phyloP scores from a whole-genome alignment of 352 stramenopile genomes.

The Phytophthora brassicae region DNA sequence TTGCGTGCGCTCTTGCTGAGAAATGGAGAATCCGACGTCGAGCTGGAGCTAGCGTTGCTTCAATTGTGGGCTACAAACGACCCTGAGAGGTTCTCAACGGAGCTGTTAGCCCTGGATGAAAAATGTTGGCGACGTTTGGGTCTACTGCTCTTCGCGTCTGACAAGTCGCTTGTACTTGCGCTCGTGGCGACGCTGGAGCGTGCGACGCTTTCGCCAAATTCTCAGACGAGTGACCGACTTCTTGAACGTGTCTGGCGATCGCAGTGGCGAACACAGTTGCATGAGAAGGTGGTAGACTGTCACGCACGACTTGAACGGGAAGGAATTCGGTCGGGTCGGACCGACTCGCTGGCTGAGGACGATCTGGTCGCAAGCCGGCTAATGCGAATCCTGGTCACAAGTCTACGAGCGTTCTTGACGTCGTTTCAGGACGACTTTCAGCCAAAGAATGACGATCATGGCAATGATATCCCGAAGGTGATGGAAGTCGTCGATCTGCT shows the following conservation, averaged over 20 bases:
- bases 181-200: slow-evolving; percentile 26
- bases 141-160: slow-evolving; percentile 28
- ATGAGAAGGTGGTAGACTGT: slow-evolving; percentile 30
- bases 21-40: slow-evolving; percentile 5
- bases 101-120: slow-evolving; percentile 19
- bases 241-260: slow-evolving; percentile 22
- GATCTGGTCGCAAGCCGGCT: slow-evolving; percentile 28
- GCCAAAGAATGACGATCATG: slow-evolving; percentile 1
- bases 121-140: slow-evolving; percentile 31
- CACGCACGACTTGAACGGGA: slow-evolving; percentile 23
- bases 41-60: slow-evolving; percentile 29
- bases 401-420: slow-evolving; percentile 24
- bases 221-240: slow-evolving; percentile 3
- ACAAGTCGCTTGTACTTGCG: slow-evolving; percentile 19
- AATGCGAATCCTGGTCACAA: slow-evolving; percentile 26
- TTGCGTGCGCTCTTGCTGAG: slow-evolving; percentile 18
- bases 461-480: slow-evolving; percentile 11
- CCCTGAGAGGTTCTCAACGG: slow-evolving; percentile 4
- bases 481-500: slow-evolving; percentile 33
- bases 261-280: slow-evolving; percentile 21
- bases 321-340: slow-evolving; percentile 17
- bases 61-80: slow-evolving; percentile 23
- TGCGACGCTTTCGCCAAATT: neutral
- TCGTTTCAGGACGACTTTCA: slow-evolving; percentile 20
- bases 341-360: slow-evolving; percentile 13